Evolutionary conservation across 2,329 filamentous ascomycete genomes (phyloP).

Genomic region (Fusarium paranaense): DNA sequence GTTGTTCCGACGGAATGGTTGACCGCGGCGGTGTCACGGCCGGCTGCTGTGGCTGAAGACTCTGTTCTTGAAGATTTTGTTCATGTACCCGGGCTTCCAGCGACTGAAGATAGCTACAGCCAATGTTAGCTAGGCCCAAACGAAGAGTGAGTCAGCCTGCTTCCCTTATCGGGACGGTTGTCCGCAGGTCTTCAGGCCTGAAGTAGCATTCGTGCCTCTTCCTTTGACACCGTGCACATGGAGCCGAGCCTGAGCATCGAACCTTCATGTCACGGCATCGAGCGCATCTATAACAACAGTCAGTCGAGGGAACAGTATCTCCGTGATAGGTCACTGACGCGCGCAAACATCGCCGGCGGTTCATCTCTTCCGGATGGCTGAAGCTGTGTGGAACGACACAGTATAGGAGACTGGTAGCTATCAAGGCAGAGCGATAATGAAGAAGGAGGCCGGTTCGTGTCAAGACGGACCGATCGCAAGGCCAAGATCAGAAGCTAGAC

Average conservation of each 20-base stretch:
- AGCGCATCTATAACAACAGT: not conserved
- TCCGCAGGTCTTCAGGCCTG: not conserved
- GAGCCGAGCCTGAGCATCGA: not conserved
- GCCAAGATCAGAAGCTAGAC: not conserved
- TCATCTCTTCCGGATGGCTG: not conserved
- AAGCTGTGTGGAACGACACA: too few species aligned
- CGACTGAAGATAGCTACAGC: not conserved
- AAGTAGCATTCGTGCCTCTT: not conserved
- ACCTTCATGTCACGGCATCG: slow-evolving; percentile 6
- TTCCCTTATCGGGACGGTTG: not conserved
- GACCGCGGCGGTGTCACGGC: not conserved
- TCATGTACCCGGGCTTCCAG: not conserved
- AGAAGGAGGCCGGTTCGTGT: not conserved
- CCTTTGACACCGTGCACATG: not conserved
- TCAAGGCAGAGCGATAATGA: not conserved
- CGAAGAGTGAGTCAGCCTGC: not conserved
- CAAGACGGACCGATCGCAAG: not conserved
- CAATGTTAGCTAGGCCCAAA: not conserved
- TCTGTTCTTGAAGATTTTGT: not conserved
- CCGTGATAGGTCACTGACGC: not conserved
- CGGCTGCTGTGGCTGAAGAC: not conserved
- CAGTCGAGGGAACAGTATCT: not conserved
- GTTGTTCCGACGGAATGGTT: not conserved
- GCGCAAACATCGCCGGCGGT: not conserved
- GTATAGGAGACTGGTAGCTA: not conserved